Evolutionary conservation across 2,329 filamentous ascomycete genomes (phyloP).

Genomic region (Penicillium hesseltinei): DNA sequence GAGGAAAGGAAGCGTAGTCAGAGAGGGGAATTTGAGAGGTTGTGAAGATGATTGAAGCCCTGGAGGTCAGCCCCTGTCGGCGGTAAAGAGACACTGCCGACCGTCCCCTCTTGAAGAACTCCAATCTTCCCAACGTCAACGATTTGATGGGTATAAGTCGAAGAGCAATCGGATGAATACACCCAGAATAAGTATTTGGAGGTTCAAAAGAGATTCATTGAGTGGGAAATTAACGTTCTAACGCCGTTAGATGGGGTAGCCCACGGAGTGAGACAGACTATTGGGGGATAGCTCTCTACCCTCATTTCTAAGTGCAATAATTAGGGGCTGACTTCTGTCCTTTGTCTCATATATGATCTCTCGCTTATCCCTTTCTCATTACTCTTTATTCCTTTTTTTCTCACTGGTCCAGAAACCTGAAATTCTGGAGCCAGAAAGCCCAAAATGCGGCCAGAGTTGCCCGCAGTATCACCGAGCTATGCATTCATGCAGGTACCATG

Average conservation of each 20-base stretch:
- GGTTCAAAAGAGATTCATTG: neutral
- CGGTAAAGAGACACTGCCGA: conserved; percentile 25
- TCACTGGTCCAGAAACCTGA: neutral
- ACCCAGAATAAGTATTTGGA: neutral
- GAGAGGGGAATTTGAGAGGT: conserved; percentile 16
- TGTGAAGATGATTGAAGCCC: conserved; percentile 14
- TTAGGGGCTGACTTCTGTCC: conserved; percentile 7
- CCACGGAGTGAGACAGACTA: neutral
- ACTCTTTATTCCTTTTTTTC: neutral
- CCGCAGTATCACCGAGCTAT: conserved; percentile 8
- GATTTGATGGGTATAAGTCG: neutral
- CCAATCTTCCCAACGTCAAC: neutral
- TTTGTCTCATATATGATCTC: conserved; percentile 1
- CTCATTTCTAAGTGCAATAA: neutral
- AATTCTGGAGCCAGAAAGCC: neutral
- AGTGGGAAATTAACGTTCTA: neutral
- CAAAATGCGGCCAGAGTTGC: neutral
- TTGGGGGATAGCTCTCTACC: conserved; percentile 4
- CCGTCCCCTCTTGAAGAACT: conserved; percentile 15
- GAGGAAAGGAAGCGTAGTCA: conserved; percentile 18
- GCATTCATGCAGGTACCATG: conserved; percentile 13
- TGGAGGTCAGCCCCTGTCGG: conserved; percentile 20
- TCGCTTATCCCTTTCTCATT: neutral
- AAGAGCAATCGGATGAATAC: neutral
- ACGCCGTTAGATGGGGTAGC: neutral